phyloP scores from a whole-genome alignment of 345 rosid species.

The Lepidium sativum region DNA sequence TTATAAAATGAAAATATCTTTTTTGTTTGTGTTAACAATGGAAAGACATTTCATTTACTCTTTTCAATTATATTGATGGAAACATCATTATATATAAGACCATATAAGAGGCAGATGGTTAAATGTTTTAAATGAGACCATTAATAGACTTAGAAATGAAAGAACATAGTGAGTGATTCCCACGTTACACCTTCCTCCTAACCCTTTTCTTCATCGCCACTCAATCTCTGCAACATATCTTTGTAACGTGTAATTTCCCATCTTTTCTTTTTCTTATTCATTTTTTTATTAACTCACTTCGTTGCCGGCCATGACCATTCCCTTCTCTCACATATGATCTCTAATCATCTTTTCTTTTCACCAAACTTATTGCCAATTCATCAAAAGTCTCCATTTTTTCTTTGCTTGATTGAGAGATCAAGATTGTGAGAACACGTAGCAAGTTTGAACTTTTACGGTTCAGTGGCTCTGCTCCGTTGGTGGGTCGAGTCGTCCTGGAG shows the following conservation, averaged over 20 bases:
- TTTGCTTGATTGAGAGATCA: constrained; percentile 7
- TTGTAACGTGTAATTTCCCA: constrained; percentile 8
- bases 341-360: not conserved
- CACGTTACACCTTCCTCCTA: constrained; percentile 32
- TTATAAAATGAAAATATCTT: too few species aligned
- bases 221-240: constrained; percentile 22
- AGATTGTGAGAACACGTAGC: constrained; percentile 6
- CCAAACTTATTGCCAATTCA: not conserved
- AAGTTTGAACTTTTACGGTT: constrained; percentile 14
- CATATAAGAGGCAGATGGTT: constrained; percentile 1
- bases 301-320: constrained; percentile 18
- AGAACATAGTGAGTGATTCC: constrained; percentile 26
- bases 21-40: too few species aligned
- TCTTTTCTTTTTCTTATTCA: not conserved
- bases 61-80: not conserved
- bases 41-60: not conserved
- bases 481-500: constrained; percentile 43
- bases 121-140: not conserved
- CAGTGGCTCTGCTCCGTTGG: constrained; percentile 11
- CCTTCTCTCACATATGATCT: not conserved
- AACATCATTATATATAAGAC: not conserved
- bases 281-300: not conserved
- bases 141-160: constrained; percentile 3
- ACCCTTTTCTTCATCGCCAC: constrained; percentile 29
- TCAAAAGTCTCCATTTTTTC: not conserved